A percentile compares a stretch with the other conserved stretches of the same genome.
phyloP scores from a whole-genome alignment of 164 flowering plant species.

The Cinnamomum micranthum region DNA sequence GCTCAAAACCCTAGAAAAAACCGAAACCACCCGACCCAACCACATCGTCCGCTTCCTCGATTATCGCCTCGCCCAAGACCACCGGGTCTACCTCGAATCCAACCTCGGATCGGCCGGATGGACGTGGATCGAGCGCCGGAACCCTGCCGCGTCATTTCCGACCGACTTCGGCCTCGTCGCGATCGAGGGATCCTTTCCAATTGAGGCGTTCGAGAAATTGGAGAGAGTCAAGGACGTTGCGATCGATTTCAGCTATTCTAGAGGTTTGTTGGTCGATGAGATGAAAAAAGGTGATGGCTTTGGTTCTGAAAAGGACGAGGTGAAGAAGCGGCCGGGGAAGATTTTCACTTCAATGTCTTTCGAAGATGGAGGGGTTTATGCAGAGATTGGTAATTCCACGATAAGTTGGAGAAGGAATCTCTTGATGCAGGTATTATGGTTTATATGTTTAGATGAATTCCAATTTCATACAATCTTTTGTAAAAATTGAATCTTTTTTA shows the following conservation, averaged over 20 bases:
- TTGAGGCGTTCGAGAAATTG: slow-evolving; percentile 53
- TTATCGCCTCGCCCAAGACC: slow-evolving; percentile 55
- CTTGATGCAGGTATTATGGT: slow-evolving; percentile 44
- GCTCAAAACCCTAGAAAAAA: slow-evolving; percentile 6
- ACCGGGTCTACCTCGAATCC: slow-evolving; percentile 46
- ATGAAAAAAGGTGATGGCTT: not conserved
- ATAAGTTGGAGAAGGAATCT: slow-evolving; percentile 57
- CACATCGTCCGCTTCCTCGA: slow-evolving; percentile 73
- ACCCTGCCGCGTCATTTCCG: slow-evolving; percentile 69
- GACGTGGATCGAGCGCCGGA: slow-evolving; percentile 82
- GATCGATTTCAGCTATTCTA: slow-evolving; percentile 53
- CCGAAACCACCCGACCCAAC: slow-evolving; percentile 18
- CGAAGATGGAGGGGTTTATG: slow-evolving; percentile 31
- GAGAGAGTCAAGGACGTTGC: slow-evolving; percentile 80
- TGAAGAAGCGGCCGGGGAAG: slow-evolving; percentile 85
- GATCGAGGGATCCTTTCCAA: slow-evolving; percentile 41
- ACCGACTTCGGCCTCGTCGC: slow-evolving; percentile 83
- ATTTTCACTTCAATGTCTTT: slow-evolving; percentile 82
- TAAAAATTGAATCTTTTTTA: not conserved
- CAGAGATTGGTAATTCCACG: slow-evolving; percentile 30
- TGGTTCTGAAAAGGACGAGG: slow-evolving; percentile 43
- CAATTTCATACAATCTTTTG: too few relatives aligned
- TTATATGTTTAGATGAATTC: too few relatives aligned
- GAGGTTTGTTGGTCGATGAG: slow-evolving; percentile 40
- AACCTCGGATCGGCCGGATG: slow-evolving; percentile 45